These are phyloP conservation scores for Blumeriella jaapii DNA, from an alignment of 2,329 filamentous ascomycete genomes.

Conservation along the genomic window DNA sequence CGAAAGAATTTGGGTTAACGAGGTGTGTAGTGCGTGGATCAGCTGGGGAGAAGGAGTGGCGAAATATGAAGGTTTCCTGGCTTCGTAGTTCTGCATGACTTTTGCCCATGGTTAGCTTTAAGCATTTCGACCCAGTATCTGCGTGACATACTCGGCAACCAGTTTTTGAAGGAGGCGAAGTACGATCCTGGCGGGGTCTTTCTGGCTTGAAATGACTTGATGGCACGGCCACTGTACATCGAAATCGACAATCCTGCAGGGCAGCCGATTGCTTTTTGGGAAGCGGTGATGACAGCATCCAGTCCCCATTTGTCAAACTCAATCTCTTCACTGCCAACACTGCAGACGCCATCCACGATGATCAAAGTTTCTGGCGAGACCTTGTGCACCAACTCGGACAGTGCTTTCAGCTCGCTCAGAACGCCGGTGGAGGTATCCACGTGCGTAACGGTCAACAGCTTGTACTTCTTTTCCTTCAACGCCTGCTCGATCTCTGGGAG, in stretches of 20 bases:
- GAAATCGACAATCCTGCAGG: slow-evolving; percentile 90
- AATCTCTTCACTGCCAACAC: slow-evolving; percentile 91
- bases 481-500: slow-evolving; percentile 81
- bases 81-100: slow-evolving; percentile 99
- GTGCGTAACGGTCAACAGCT: slow-evolving; percentile 88
- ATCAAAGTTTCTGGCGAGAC: slow-evolving; percentile 87
- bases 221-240: slow-evolving; percentile 82
- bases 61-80: slow-evolving; percentile 95
- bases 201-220: slow-evolving; percentile 67
- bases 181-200: slow-evolving; percentile 78
- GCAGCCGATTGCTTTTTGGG: slow-evolving; percentile 93
- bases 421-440: slow-evolving; percentile 97
- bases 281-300: slow-evolving; percentile 86
- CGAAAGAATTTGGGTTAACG: slow-evolving; percentile 75
- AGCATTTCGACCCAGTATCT: not conserved
- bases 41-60: slow-evolving; percentile 93
- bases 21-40: slow-evolving; percentile 82
- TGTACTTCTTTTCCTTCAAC: slow-evolving; percentile 83
- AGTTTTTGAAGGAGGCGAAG: slow-evolving; percentile 96
- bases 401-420: slow-evolving; percentile 74
- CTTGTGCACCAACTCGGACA: slow-evolving; percentile 71
- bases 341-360: slow-evolving; percentile 93
- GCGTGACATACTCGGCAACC: slow-evolving; percentile 71
- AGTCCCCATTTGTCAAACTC: slow-evolving; percentile 91
- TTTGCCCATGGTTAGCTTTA: slow-evolving; percentile 4